Evolutionary conservation across 202 grass and related monocot species (phyloP), one percentile per base, ranked within the genome.

Genomic region (Cymbopogon flexuosus): DNA sequence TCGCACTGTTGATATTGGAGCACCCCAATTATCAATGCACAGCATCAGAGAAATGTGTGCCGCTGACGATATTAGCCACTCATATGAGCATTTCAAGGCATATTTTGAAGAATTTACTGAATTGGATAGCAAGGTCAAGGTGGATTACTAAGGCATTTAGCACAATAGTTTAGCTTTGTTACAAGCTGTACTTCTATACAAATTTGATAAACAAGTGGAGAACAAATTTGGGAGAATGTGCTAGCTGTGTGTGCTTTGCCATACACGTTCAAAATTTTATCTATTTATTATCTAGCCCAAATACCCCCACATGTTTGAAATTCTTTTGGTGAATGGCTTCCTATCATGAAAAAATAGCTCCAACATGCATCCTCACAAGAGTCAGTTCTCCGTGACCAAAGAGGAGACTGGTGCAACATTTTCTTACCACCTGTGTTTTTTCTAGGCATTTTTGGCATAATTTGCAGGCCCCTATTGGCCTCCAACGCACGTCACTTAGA

Each of bases 11-110:
- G 95, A 97, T 73, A 79, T 94, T 5, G 95, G 95, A 51, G 95
- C 92, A 1, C 95, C 95, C 5, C 95, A 97, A 18, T 19, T 97
- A 46, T 97, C 92, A 0, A 94, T 97, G 92, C 95, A 97, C 45
- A 97, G 95, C 86, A 93, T 98, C 30, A 91, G 95, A 75, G 95
- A 98, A 62, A 94, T 98, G 95, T 98, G 95, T 19, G 95, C 89
- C 0, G 88, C 83, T 37, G 92, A 98, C 5, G 95, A 98, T 60
- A 65, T 86, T 60, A 85, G 51, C 19, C 74, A 98, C 61, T 84
- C 95, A 0, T 94, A 94, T 46, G 92, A 94, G 74, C 95, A 94
- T 62, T 91, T 98, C 18, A 98, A 98, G 73, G 92, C 95, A 84
- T 98, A 90, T 85, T 98, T 88, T 59, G 75, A 88, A 45, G 95